Evolutionary conservation across 306 rosid species (phyloP).

Genomic region (Oemleria cerasiformis): DNA sequence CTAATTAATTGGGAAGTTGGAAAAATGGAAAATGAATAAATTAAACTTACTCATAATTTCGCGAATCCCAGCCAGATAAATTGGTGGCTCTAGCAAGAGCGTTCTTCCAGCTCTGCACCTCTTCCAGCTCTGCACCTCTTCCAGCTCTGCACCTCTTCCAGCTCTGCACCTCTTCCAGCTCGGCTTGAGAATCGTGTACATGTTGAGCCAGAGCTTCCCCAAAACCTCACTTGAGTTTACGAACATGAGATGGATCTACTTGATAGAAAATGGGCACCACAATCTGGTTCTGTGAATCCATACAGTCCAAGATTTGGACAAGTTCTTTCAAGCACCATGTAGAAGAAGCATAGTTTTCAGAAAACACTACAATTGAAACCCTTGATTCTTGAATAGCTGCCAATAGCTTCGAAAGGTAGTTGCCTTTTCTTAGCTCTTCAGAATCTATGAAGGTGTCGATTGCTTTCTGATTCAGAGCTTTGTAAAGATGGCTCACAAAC

Average conservation of each 20-base stretch:
- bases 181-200: neutral
- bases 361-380: neutral
- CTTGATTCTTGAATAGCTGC: neutral
- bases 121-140: neutral
- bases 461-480: conserved; percentile 36
- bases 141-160: conserved; percentile 5
- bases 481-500: conserved; percentile 37
- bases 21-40: neutral
- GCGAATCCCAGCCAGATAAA: neutral
- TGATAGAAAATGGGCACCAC: conserved; percentile 10
- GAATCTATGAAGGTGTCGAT: conserved; percentile 30
- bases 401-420: neutral
- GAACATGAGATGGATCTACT: neutral
- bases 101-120: neutral
- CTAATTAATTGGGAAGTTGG: too few species aligned
- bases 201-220: neutral
- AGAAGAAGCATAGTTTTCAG: neutral
- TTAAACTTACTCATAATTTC: neutral
- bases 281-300: neutral
- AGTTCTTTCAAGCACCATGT: conserved; percentile 18
- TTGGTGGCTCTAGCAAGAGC: neutral
- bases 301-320: neutral
- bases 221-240: neutral
- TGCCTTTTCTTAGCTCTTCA: neutral
- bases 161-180: neutral